These are phyloP conservation scores for Eremothecium coryli DNA, from an alignment of 1,139 yeast genomes.

Conservation along the genomic window DNA sequence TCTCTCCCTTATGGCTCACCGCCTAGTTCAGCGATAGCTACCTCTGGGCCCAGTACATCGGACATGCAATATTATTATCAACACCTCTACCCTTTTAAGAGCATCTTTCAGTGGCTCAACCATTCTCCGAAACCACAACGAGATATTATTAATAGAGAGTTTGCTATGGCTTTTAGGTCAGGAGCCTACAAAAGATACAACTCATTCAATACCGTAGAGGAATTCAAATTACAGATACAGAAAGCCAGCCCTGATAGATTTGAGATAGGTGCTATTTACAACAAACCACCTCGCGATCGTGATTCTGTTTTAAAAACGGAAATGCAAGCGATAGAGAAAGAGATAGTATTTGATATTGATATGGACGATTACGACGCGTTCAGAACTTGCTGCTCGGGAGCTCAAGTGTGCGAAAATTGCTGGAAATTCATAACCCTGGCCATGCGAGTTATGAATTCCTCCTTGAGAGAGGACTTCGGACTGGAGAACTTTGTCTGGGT, in stretches of 20 bases:
- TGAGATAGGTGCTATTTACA: conserved; percentile 89
- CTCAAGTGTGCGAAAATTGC: conserved; percentile 78
- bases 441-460: conserved; percentile 59
- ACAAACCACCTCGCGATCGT: conserved; percentile 77
- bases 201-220: conserved; percentile 58
- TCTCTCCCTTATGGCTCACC: not conserved
- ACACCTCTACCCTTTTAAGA: conserved; percentile 59
- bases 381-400: conserved; percentile 87
- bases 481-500: conserved; percentile 86
- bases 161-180: conserved; percentile 80
- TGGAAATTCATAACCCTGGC: conserved; percentile 95
- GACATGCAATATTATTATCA: conserved; percentile 74
- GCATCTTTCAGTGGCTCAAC: conserved; percentile 77
- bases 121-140: conserved; percentile 65
- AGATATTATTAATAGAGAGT: conserved; percentile 81
- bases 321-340: conserved; percentile 75
- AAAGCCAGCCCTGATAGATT: conserved; percentile 79
- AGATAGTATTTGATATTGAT: conserved; percentile 92
- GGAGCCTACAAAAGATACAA: conserved; percentile 88
- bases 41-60: conserved; percentile 43
- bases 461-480: conserved; percentile 82
- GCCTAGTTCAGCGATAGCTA: not conserved
- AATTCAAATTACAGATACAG: conserved; percentile 66
- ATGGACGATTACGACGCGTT: conserved; percentile 91
- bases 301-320: conserved; percentile 71